Evolutionary conservation across 495 filamentous ascomycete species (phyloP).

Genomic region (Penicillium maclennaniae): DNA sequence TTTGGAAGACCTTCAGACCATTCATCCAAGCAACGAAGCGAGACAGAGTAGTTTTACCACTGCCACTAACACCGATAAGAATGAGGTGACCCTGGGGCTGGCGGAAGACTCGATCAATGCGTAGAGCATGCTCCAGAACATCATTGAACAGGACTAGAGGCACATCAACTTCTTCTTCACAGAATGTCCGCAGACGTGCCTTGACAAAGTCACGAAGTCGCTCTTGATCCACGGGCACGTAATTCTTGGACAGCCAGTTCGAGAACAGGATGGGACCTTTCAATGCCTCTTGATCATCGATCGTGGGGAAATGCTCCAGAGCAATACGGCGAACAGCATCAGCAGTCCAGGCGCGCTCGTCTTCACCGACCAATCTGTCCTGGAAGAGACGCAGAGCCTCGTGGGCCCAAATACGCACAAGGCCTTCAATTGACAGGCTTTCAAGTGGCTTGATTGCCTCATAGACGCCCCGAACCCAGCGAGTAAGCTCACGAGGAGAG

Average conservation of each 20-base stretch:
- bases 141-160: constrained; percentile 97
- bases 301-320: constrained; percentile 85
- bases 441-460: constrained; percentile 94
- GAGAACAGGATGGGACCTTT: constrained; percentile 94
- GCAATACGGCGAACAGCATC: constrained; percentile 81
- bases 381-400: constrained; percentile 95
- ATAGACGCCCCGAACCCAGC: constrained; percentile 96
- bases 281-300: constrained; percentile 84
- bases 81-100: constrained; percentile 98
- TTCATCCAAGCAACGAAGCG: constrained; percentile 99
- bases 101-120: constrained; percentile 97
- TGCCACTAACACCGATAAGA: constrained; percentile 95
- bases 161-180: constrained; percentile 98
- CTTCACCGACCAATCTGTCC: constrained; percentile 88
- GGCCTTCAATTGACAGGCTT: constrained; percentile 77
- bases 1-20: constrained; percentile 96
- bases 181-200: constrained; percentile 94
- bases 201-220: constrained; percentile 95
- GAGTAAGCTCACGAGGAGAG: constrained; percentile 93
- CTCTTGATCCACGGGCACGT: constrained; percentile 92
- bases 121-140: constrained; percentile 93
- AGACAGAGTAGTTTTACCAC: constrained; percentile 96
- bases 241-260: constrained; percentile 99
- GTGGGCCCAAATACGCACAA: constrained; percentile 97
- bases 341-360: constrained; percentile 93